These are phyloP conservation scores for Hortaea sp. DNA, from an alignment of 2,329 filamentous ascomycete species.

Conservation along the genomic window DNA sequence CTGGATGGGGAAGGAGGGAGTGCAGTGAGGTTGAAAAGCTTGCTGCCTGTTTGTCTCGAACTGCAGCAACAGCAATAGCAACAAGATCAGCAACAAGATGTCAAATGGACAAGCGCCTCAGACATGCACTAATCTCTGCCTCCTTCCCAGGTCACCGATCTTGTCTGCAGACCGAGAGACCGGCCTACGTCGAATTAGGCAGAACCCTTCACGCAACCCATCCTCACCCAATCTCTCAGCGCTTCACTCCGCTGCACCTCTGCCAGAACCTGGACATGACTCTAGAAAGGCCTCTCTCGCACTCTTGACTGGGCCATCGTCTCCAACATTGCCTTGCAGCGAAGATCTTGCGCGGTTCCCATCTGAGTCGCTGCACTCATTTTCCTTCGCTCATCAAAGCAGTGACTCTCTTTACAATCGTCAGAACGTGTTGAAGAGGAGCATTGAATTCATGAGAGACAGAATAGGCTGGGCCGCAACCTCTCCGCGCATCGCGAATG, in stretches of 20 bases:
- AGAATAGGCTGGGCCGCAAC: constrained; percentile 71
- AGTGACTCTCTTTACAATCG: constrained; percentile 85
- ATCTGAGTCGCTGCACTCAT: constrained; percentile 91
- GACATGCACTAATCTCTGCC: not conserved
- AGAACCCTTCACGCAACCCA: constrained; percentile 51
- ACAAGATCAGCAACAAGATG: not conserved
- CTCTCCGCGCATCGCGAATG: constrained; percentile 67
- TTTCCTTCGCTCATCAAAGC: constrained; percentile 93
- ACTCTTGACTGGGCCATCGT: constrained; percentile 44
- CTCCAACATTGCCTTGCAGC: constrained; percentile 60
- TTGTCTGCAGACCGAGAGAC: constrained; percentile 46
- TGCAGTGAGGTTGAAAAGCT: not conserved
- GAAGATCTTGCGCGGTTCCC: constrained; percentile 91
- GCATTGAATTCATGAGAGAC: constrained; percentile 93
- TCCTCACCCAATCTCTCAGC: constrained; percentile 62
- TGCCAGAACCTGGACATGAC: constrained; percentile 57
- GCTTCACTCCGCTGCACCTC: constrained; percentile 55
- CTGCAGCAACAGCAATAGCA: not conserved
- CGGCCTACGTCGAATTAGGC: constrained; percentile 86
- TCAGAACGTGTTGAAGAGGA: constrained; percentile 85
- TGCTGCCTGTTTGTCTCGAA: not conserved
- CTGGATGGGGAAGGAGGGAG: no score
- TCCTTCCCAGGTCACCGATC: constrained; percentile 58
- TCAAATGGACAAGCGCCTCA: not conserved
- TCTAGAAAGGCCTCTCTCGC: constrained; percentile 41